Conservation (phyloP, 2,329 filamentous ascomycete genomes). For the Paracorniculantispora psalliotae region DNA sequence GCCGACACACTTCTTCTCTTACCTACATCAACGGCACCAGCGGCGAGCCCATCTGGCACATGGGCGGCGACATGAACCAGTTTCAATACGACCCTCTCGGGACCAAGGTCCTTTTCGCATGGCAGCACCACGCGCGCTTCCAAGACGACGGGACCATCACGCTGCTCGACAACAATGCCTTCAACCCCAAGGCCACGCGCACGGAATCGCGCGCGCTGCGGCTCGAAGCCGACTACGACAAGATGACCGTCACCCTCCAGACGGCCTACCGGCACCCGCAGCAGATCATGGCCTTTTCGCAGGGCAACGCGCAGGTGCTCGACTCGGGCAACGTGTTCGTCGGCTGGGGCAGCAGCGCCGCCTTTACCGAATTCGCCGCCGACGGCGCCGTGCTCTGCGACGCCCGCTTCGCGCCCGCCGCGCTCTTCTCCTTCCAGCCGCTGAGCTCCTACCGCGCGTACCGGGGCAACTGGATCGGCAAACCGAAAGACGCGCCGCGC, state of each 20-base stretch:
- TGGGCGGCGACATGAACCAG: constrained; percentile 41
- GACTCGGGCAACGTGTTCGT: constrained; percentile 47
- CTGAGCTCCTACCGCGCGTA: constrained; percentile 14
- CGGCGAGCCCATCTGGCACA: constrained; percentile 46
- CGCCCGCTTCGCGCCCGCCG: constrained; percentile 19
- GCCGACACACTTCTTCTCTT: constrained; percentile 41
- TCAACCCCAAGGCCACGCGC: constrained; percentile 23
- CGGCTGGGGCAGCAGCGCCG: constrained; percentile 49
- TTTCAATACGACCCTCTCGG: constrained; percentile 28
- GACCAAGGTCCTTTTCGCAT: constrained; percentile 34
- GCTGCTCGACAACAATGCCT: constrained; percentile 47
- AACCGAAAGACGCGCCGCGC: constrained; percentile 6
- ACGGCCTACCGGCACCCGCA: constrained; percentile 45
- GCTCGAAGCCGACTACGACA: constrained; percentile 38
- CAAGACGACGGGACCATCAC: constrained; percentile 41
- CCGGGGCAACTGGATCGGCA: constrained; percentile 12
- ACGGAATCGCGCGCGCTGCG: constrained; percentile 39
- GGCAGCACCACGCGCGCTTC: constrained; percentile 46
- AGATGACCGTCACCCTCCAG: constrained; percentile 38
- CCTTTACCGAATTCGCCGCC: constrained; percentile 38
- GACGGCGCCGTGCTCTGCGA: constrained; percentile 47
- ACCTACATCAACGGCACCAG: constrained; percentile 40
- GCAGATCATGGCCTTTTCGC: constrained; percentile 42
- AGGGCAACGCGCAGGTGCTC: constrained; percentile 46
- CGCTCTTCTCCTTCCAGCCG: constrained; percentile 13